These are phyloP conservation scores for Boletus coccyginus DNA, from an alignment of 768 basidiomycete genomes.

Conservation along the genomic window DNA sequence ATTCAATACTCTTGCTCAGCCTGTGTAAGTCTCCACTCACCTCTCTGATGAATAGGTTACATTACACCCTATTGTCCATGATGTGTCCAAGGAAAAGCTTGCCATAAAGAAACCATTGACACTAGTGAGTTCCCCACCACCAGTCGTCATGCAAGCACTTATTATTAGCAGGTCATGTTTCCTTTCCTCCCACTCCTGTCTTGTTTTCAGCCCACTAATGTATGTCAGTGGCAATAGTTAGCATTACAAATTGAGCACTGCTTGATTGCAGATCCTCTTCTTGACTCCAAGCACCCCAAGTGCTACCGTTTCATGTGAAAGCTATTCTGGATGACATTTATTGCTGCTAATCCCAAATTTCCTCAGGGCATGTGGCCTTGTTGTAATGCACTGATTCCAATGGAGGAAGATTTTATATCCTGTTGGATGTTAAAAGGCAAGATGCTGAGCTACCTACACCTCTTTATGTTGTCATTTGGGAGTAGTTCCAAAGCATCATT, in stretches of 20 bases:
- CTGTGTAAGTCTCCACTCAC: not conserved
- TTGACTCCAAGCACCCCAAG: not conserved
- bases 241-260: not conserved
- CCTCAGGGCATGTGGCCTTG: not conserved
- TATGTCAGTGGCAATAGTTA: not conserved
- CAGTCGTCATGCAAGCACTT: not conserved
- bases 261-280: not conserved
- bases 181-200: not conserved
- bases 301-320: not conserved
- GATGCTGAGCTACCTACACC: not conserved
- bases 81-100: not conserved
- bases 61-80: not conserved
- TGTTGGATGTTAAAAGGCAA: not conserved
- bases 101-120: not conserved
- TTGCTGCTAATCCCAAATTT: not conserved
- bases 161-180: not conserved
- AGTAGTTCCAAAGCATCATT: not conserved
- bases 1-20: not conserved
- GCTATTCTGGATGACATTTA: not conserved
- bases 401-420: not conserved
- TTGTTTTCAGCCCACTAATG: not conserved
- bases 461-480: not conserved
- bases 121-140: not conserved
- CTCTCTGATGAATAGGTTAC: not conserved
- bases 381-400: not conserved